These are phyloP conservation scores for Colletotrichum euphorbiae DNA, from an alignment of 2,329 filamentous ascomycete species.

Conservation along the genomic window DNA sequence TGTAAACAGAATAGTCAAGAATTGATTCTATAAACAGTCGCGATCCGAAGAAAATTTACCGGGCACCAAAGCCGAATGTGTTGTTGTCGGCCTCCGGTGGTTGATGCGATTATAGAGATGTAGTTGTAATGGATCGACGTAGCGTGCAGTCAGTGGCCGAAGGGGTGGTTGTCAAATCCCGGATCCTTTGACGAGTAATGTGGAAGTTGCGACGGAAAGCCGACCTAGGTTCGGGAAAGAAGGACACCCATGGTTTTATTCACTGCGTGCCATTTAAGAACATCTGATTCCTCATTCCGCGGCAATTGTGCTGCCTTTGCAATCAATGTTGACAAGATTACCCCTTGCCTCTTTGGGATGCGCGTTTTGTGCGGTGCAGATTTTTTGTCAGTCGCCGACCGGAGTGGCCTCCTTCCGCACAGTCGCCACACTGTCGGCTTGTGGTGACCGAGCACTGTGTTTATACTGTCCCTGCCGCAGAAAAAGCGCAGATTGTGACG, in stretches of 20 bases:
- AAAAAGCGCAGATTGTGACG: conserved; percentile 29
- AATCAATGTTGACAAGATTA: conserved; percentile 31
- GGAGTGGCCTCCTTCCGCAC: conserved; percentile 8
- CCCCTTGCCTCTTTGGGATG: conserved; percentile 34
- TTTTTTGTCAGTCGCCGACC: conserved; percentile 25
- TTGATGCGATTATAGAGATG: conserved; percentile 9
- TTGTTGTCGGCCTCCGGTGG: neutral
- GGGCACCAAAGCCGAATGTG: too few species aligned
- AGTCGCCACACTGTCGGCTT: neutral
- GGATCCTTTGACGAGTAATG: neutral
- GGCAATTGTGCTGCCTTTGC: conserved; percentile 35
- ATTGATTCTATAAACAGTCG: too few species aligned
- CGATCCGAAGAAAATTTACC: too few species aligned
- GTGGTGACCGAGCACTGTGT: fast-evolving
- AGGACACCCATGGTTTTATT: conserved; percentile 18
- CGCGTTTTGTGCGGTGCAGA: conserved; percentile 40
- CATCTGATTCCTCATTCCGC: conserved; percentile 24
- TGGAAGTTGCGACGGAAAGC: conserved; percentile 10
- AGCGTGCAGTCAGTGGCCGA: neutral
- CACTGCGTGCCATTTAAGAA: neutral
- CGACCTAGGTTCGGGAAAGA: neutral
- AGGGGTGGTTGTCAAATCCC: conserved; percentile 2
- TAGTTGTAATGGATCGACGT: conserved; percentile 21
- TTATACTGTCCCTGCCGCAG: conserved; percentile 10
- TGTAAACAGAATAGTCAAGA: too few species aligned